Evolutionary conservation across 495 filamentous ascomycete species (phyloP).

Genomic region (Daldinia caldariorum): DNA sequence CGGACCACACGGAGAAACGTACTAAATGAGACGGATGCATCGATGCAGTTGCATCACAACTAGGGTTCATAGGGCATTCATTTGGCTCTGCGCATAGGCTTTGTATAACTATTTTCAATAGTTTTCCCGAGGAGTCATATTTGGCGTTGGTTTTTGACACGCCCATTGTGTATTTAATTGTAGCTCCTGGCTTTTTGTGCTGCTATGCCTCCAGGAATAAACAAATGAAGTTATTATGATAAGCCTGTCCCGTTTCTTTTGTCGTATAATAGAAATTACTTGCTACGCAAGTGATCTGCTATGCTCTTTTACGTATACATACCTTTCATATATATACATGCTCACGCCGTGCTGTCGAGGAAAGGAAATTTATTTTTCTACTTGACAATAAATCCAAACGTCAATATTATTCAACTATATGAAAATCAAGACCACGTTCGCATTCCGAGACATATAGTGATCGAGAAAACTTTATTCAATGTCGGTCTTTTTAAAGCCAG

Average conservation of each 20-base stretch:
- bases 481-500: not conserved
- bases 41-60: slow-evolving; percentile 20
- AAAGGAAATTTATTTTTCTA: too few species aligned
- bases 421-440: too few species aligned
- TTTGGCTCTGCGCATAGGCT: slow-evolving; percentile 20
- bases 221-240: slow-evolving; percentile 32
- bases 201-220: slow-evolving; percentile 17
- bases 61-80: slow-evolving; percentile 15
- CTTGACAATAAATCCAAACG: too few species aligned
- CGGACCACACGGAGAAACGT: slow-evolving; percentile 11
- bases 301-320: too few species aligned
- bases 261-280: too few species aligned
- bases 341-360: too few species aligned
- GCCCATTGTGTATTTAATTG: slow-evolving; percentile 9
- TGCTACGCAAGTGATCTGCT: too few species aligned
- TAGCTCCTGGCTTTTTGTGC: not conserved
- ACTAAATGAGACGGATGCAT: slow-evolving; percentile 27
- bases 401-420: too few species aligned
- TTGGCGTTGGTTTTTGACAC: slow-evolving; percentile 5
- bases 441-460: not conserved
- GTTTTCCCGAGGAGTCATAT: slow-evolving; percentile 10
- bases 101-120: slow-evolving; percentile 21
- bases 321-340: too few species aligned
- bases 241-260: not conserved
- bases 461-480: not conserved